These are phyloP conservation scores for Cladophialophora immunda DNA, from an alignment of 2,329 filamentous ascomycete species.

Conservation along the genomic window DNA sequence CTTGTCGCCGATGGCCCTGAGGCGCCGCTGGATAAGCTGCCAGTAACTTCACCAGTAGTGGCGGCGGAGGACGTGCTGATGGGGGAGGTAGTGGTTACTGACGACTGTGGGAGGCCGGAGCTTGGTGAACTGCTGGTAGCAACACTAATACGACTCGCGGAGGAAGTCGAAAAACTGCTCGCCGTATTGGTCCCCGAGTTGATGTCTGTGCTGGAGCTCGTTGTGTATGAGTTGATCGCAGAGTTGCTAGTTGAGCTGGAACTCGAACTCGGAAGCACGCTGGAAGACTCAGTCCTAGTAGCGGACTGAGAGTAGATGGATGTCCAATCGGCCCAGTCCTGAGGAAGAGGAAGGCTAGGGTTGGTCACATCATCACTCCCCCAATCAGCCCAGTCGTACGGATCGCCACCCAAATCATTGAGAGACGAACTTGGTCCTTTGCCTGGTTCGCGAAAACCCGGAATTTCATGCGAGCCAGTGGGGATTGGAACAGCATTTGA, in stretches of 20 bases:
- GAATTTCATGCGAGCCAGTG: constrained; percentile 23
- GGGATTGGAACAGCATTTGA: constrained; percentile 28
- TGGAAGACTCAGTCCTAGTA: constrained; percentile 13
- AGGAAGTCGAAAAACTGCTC: not conserved
- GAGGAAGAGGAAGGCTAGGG: constrained; percentile 19
- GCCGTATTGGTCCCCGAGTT: not conserved
- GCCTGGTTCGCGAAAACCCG: constrained; percentile 15
- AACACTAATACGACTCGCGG: not conserved
- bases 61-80: not conserved
- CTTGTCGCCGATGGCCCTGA: not conserved
- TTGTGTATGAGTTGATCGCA: not conserved
- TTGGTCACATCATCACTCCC: constrained; percentile 25
- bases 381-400: constrained; percentile 30
- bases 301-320: constrained; percentile 15
- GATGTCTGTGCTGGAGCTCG: not conserved
- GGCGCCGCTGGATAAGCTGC: constrained; percentile 1
- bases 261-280: not conserved
- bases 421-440: not conserved
- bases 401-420: constrained; percentile 9
- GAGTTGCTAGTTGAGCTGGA: not conserved
- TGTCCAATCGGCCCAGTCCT: constrained; percentile 26
- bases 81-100: not conserved
- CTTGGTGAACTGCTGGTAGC: constrained; percentile 3
- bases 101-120: not conserved
- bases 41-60: not conserved